Conservation (phyloP, 2,329 filamentous ascomycete species). For the Ceratocystis cacaofunesta region DNA sequence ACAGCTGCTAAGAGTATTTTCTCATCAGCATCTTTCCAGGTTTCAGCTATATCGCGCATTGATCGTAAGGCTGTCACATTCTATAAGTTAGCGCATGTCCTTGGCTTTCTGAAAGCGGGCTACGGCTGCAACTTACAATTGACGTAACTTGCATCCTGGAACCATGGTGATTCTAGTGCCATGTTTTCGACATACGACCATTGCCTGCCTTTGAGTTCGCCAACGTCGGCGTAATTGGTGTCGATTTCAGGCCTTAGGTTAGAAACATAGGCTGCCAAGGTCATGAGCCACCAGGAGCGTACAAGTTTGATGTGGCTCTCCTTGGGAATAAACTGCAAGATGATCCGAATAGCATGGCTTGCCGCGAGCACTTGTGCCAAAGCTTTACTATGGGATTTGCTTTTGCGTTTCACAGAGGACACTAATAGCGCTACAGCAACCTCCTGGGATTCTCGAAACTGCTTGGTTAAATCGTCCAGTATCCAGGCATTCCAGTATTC, state of each 20-base stretch:
- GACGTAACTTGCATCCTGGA: conserved; percentile 68
- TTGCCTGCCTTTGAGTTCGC: conserved; percentile 46
- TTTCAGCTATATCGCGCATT: conserved; percentile 57
- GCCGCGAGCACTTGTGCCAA: conserved; percentile 69
- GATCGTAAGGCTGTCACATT: conserved; percentile 38
- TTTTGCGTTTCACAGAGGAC: conserved; percentile 40
- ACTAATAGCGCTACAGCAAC: conserved; percentile 47
- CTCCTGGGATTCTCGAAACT: conserved; percentile 59
- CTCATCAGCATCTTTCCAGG: conserved; percentile 56
- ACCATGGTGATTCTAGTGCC: conserved; percentile 52
- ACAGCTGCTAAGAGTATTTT: conserved; percentile 54
- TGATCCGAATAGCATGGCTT: conserved; percentile 73
- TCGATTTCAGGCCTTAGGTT: conserved; percentile 60
- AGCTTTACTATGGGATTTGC: conserved; percentile 66
- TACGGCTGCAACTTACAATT: conserved; percentile 42
- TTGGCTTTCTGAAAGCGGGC: background rate
- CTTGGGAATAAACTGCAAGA: conserved; percentile 62
- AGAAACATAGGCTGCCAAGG: conserved; percentile 61
- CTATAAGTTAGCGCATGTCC: background rate
- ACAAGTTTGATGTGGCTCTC: conserved; percentile 61
- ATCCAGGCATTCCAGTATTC: conserved; percentile 89
- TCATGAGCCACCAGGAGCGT: conserved; percentile 79
- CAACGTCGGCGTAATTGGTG: conserved; percentile 42
- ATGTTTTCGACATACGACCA: conserved; percentile 66
- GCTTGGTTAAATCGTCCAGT: conserved; percentile 45